phyloP scores from a whole-genome alignment of 495 filamentous ascomycete genomes.

The Cercophora sp. region DNA sequence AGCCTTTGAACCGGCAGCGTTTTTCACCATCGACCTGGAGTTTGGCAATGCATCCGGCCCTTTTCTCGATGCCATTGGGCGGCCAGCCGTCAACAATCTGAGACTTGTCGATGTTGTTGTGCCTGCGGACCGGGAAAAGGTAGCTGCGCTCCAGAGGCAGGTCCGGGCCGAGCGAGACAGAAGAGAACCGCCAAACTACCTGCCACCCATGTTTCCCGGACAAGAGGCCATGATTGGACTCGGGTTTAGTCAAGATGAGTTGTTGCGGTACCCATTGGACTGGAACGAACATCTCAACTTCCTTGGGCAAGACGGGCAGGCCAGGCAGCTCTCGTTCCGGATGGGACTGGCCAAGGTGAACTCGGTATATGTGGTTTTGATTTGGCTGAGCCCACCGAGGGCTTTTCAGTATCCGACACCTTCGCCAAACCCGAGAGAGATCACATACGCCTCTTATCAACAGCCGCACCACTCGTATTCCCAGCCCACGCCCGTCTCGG shows the following conservation, averaged over 20 bases:
- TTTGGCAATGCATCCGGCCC: conserved; percentile 50
- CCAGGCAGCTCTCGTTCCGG: conserved; percentile 37
- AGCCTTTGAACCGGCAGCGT: conserved; percentile 45
- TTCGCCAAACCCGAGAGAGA: conserved; percentile 45
- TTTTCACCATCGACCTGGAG: conserved; percentile 52
- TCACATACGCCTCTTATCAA: conserved; percentile 44
- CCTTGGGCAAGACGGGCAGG: conserved; percentile 42
- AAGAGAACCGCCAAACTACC: conserved; percentile 51
- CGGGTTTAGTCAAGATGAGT: conserved; percentile 43
- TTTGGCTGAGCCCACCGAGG: conserved; percentile 35
- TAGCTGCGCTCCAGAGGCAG: conserved; percentile 41
- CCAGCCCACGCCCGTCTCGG: conserved; percentile 39
- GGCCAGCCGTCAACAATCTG: conserved; percentile 34
- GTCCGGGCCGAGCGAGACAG: conserved; percentile 47
- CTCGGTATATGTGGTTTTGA: conserved; percentile 51
- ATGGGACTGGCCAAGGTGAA: conserved; percentile 49
- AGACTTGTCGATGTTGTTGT: conserved; percentile 48
- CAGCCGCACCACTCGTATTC: conserved; percentile 34
- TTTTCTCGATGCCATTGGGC: conserved; percentile 49
- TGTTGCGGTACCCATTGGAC: conserved; percentile 41
- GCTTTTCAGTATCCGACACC: conserved; percentile 40
- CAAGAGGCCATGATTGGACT: conserved; percentile 46
- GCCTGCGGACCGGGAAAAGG: conserved; percentile 47
- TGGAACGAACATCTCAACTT: conserved; percentile 50
- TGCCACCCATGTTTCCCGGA: conserved; percentile 51